Base-by-base conservation (phyloP, 2,329 filamentous ascomycete genomes). In the Fusarium sp. region DNA sequence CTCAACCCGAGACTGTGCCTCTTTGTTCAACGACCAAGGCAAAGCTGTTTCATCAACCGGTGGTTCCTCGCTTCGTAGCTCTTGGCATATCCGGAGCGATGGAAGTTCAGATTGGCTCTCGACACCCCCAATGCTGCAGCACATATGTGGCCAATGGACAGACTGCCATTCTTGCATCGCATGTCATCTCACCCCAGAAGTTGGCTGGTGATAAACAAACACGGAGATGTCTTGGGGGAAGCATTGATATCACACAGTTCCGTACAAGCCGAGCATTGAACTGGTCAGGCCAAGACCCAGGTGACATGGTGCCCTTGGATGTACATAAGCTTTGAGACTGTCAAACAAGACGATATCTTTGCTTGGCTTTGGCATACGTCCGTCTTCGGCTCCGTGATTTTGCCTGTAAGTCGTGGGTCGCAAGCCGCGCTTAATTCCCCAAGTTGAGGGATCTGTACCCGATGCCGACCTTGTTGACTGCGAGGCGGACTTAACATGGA, bases 81-180 rank as follows among this genome's bases (percentile, higher is more conserved):
- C 72, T 73, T 74, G 72, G 71, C 72, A 59, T 63, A 14, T 34
- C 28, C 67, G 58, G 69, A 66, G 55, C 45, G 66, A 74, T 58
- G 72, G 60, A 68, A 63, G 54, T 44, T 42, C 18, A 65, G 31
- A 59, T 60, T 68, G 58, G 54, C 39, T 42, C 46, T 38, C 50
- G 40, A 31, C 39, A 44, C 33, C 31, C 55, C 45, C 42, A 50
- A 50, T 45, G 26, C 42, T 54, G 31, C 50, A 58, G 26, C 43
- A 48, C 42, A 18, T 39, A 43, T 42, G 26, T 20, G 26, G 49
- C 38, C 43, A 55, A 48, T 66, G 22, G 26, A 48, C 45, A 33
- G 43, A 53, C 26, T 28, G 43, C 20, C 34, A 18, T 31, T 31
- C 45, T 39, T 28, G 51, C 39, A 40, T 50, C 15, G 38, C 43